These are phyloP conservation scores for Babesia bovis DNA, from an alignment of 169 alveolate species.

Conservation along the genomic window DNA sequence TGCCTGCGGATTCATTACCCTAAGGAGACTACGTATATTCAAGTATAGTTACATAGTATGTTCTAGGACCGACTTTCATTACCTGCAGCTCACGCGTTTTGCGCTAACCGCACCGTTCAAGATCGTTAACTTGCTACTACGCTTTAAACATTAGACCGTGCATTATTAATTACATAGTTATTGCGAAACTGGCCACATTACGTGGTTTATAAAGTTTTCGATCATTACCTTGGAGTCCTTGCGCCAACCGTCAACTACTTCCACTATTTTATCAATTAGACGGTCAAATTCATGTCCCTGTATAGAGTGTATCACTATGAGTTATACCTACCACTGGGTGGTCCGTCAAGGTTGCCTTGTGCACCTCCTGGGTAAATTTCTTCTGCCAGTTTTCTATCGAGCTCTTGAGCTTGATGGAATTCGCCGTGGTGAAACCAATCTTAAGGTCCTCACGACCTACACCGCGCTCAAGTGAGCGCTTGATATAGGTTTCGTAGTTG, in stretches of 20 bases:
- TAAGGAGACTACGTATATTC: conserved; percentile 56
- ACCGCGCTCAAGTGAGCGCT: conserved; percentile 92
- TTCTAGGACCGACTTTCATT: not conserved
- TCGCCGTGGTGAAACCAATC: conserved; percentile 87
- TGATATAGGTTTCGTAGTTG: conserved; percentile 92
- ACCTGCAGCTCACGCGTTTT: conserved; percentile 8
- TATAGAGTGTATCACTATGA: not conserved
- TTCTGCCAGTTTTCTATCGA: conserved; percentile 85
- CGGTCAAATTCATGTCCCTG: conserved; percentile 66
- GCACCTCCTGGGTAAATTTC: conserved; percentile 83
- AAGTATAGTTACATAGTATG: conserved; percentile 32
- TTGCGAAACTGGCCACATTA: conserved; percentile 5
- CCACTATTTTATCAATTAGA: conserved; percentile 43
- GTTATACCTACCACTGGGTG: conserved; percentile 65
- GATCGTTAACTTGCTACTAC: not conserved
- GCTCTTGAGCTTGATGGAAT: conserved; percentile 85
- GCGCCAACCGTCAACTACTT: conserved; percentile 61
- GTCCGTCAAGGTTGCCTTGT: conserved; percentile 87
- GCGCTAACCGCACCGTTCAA: conserved; percentile 1
- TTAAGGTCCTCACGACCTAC: conserved; percentile 90
- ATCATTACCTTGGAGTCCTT: conserved; percentile 54
- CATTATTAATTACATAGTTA: not conserved
- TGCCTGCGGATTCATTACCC: conserved; percentile 45
- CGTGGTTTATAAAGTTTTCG: conserved; percentile 32
- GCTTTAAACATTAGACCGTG: not conserved